phyloP scores from a whole-genome alignment of 805 yeast species.

The Metschnikowia chrysomelidarum region DNA sequence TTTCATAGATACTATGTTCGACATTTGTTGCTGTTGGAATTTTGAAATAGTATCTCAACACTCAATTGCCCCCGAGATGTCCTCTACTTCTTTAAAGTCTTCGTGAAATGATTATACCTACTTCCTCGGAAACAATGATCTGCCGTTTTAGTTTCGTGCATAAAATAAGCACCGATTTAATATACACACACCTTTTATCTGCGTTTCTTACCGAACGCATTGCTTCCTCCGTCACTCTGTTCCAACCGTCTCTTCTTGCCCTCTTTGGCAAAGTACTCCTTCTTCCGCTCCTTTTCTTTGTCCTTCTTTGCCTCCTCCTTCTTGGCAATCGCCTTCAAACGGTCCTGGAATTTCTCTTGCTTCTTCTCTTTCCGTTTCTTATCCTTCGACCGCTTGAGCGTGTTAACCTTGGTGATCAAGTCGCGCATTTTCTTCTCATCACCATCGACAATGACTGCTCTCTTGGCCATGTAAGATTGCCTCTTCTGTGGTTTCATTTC shows the following conservation, averaged over 20 bases:
- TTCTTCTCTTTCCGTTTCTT: slow-evolving; percentile 71
- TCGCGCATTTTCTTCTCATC: slow-evolving; percentile 93
- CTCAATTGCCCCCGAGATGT: too few relatives aligned
- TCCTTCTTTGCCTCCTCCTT: slow-evolving; percentile 66
- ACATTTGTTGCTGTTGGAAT: too few relatives aligned
- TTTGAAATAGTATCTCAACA: too few relatives aligned
- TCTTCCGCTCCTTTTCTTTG: slow-evolving; percentile 80
- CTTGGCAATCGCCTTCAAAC: slow-evolving; percentile 73
- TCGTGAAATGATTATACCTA: too few relatives aligned
- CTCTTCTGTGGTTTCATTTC: slow-evolving; percentile 86
- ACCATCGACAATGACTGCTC: slow-evolving; percentile 91
- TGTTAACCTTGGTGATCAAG: slow-evolving; percentile 80
- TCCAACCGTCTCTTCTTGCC: slow-evolving; percentile 58
- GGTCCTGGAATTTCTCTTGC: slow-evolving; percentile 69
- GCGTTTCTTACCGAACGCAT: slow-evolving; percentile 35
- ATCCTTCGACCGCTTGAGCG: slow-evolving; percentile 83
- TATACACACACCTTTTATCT: slow-evolving; percentile 3
- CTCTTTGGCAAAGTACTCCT: slow-evolving; percentile 74
- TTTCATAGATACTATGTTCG: too few relatives aligned
- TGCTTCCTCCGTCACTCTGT: slow-evolving; percentile 24
- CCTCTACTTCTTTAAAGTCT: background rate
- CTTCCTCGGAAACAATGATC: too few relatives aligned
- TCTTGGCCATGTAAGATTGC: slow-evolving; percentile 74
- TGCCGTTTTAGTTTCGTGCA: too few relatives aligned
- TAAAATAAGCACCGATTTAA: too few relatives aligned